phyloP scores from a whole-genome alignment of 352 stramenopile genomes.

The Pythium rishiriense region DNA sequence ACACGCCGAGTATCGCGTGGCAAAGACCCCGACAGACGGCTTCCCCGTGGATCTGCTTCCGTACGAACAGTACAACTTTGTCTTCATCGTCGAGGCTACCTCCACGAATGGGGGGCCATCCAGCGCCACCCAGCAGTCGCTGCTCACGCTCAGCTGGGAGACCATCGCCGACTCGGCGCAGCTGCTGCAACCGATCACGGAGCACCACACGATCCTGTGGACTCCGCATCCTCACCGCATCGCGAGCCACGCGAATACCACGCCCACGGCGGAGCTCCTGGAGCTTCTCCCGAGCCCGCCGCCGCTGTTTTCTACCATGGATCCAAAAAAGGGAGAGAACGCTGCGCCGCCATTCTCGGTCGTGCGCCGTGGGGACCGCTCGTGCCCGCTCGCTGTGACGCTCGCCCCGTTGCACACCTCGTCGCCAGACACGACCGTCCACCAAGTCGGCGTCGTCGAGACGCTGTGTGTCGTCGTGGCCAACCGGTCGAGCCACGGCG shows the following conservation, averaged over 20 bases:
- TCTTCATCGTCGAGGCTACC: conserved; percentile 23
- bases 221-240: conserved; percentile 31
- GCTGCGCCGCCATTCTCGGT: not conserved
- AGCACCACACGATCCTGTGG: conserved; percentile 73
- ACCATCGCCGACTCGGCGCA: conserved; percentile 19
- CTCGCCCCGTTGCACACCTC: conserved; percentile 34
- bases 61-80: conserved; percentile 68
- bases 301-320: conserved; percentile 1
- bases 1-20: conserved; percentile 12
- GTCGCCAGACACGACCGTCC: not conserved
- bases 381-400: conserved; percentile 42
- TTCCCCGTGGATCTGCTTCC: conserved; percentile 59
- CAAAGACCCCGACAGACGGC: conserved; percentile 34
- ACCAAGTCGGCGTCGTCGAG: conserved; percentile 27
- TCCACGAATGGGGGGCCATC: not conserved
- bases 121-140: conserved; percentile 37
- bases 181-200: conserved; percentile 45
- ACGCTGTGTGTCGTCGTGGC: conserved; percentile 53
- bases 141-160: conserved; percentile 71
- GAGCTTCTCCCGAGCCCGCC: conserved; percentile 12
- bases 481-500: conserved; percentile 43
- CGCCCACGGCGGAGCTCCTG: not conserved
- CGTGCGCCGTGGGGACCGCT: conserved; percentile 34
- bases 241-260: not conserved
- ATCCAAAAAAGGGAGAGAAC: not conserved